Conservation (phyloP, 2,329 filamentous ascomycete species). For the Phaeosphaeria sp. region DNA sequence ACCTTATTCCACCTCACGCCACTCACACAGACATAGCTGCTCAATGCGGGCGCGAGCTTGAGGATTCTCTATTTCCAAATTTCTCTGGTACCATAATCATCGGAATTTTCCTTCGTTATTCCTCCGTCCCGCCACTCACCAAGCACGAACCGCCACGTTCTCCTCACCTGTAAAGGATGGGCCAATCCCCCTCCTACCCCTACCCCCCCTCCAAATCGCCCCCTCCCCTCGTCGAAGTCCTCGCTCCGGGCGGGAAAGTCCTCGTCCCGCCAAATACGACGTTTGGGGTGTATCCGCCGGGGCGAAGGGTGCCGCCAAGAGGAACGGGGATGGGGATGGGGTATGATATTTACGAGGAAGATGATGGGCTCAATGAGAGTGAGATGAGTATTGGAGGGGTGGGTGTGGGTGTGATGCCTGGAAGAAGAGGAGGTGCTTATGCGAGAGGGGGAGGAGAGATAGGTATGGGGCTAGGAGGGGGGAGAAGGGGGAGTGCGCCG, state of each 20-base stretch:
- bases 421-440: neutral
- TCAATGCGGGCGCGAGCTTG: no score
- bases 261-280: slow-evolving; percentile 22
- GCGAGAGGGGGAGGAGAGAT: neutral
- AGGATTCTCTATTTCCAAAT: no score
- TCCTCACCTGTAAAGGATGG: no score
- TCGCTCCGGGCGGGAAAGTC: slow-evolving; percentile 23
- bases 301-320: neutral
- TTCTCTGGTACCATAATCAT: no score
- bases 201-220: slow-evolving; percentile 5
- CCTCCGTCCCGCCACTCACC: neutral
- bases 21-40: neutral
- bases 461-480: neutral
- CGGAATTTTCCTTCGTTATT: no score
- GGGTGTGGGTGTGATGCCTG: neutral
- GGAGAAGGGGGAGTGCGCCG: neutral
- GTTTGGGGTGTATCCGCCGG: neutral
- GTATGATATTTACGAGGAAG: neutral
- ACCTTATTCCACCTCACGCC: neutral
- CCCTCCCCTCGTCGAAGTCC: slow-evolving; percentile 31
- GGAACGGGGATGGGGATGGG: neutral
- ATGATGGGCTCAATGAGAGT: neutral
- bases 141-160: no score
- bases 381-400: neutral
- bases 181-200: neutral